Evolutionary conservation across 2,329 filamentous ascomycete species (phyloP).

Genomic region (Exophiala xenobiotica): DNA sequence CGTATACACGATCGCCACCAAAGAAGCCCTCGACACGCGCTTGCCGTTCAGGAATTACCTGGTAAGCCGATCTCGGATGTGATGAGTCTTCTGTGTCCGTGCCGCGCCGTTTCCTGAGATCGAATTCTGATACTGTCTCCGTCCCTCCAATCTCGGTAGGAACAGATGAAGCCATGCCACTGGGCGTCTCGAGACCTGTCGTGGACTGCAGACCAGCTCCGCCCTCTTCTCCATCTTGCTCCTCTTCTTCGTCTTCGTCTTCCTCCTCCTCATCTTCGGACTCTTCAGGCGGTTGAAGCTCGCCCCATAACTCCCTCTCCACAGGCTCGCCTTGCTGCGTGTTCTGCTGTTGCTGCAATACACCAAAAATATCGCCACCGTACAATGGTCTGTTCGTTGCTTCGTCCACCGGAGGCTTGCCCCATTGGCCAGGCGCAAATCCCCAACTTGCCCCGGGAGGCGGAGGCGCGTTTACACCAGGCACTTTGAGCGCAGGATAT

Average conservation of each 20-base stretch:
- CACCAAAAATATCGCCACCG: conserved; percentile 91
- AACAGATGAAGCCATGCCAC: conserved; percentile 75
- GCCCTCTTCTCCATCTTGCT: conserved; percentile 60
- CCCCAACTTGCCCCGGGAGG: conserved; percentile 90
- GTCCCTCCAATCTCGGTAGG: conserved; percentile 75
- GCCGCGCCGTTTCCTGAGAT: conserved; percentile 83
- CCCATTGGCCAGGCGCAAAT: conserved; percentile 92
- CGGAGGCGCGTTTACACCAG: conserved; percentile 89
- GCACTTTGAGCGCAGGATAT: conserved; percentile 92
- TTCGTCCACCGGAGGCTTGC: conserved; percentile 92
- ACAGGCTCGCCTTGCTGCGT: conserved; percentile 71
- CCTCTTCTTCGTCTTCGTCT: conserved; percentile 68
- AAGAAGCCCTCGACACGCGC: conserved; percentile 90
- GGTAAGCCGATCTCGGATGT: conserved; percentile 76
- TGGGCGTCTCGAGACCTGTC: conserved; percentile 75
- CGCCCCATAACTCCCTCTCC: conserved; percentile 88
- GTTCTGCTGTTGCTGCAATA: conserved; percentile 62
- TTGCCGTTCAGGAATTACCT: conserved; percentile 84
- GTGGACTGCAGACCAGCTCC: conserved; percentile 70
- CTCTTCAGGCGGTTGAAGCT: conserved; percentile 71
- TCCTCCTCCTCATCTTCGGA: conserved; percentile 64
- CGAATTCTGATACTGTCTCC: conserved; percentile 80
- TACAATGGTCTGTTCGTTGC: conserved; percentile 80
- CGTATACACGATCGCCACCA: conserved; percentile 89
- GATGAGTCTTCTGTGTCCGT: conserved; percentile 82